phyloP scores from a whole-genome alignment of 2,329 filamentous ascomycete species.

The Thermomyces lanuginosus region DNA sequence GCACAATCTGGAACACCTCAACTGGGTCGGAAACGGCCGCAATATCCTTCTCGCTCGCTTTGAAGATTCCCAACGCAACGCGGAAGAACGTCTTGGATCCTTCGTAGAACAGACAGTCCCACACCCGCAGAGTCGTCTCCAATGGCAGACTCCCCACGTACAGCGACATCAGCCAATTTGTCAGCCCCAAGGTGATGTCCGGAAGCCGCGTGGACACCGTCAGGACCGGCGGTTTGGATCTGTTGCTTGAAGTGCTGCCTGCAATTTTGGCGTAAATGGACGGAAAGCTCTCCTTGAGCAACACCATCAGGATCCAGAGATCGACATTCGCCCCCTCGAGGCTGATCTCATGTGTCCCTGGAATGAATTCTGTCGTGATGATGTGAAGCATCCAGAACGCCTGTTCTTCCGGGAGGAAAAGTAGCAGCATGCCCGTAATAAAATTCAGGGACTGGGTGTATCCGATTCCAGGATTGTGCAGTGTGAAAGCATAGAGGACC shows the following conservation, averaged over 20 bases:
- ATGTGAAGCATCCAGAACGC: slow-evolving; percentile 87
- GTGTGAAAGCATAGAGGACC: slow-evolving; percentile 74
- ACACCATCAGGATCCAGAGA: slow-evolving; percentile 78
- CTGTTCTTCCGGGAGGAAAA: slow-evolving; percentile 86
- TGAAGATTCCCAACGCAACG: slow-evolving; percentile 81
- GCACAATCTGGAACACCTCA: slow-evolving; percentile 91
- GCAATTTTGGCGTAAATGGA: slow-evolving; percentile 77
- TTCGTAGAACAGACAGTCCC: slow-evolving; percentile 94
- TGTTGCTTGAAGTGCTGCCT: slow-evolving; percentile 37
- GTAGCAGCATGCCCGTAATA: slow-evolving; percentile 69
- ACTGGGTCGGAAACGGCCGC: slow-evolving; percentile 67
- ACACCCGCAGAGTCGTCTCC: slow-evolving; percentile 78
- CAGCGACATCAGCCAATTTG: slow-evolving; percentile 95
- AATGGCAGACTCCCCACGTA: slow-evolving; percentile 87
- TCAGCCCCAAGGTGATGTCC: slow-evolving; percentile 81
- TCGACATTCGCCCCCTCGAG: slow-evolving; percentile 88
- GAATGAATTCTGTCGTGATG: slow-evolving; percentile 73
- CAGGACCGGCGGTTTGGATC: slow-evolving; percentile 26
- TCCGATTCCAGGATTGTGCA: slow-evolving; percentile 80
- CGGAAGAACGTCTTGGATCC: slow-evolving; percentile 88
- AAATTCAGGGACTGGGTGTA: slow-evolving; percentile 97
- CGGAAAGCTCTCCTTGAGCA: slow-evolving; percentile 67
- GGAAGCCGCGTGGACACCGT: slow-evolving; percentile 45
- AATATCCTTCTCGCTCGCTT: slow-evolving; percentile 67
- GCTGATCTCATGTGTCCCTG: slow-evolving; percentile 78